A percentile compares a stretch with the other conserved stretches of the same genome.
These are phyloP conservation scores for Claviceps humidiphila DNA, from an alignment of 2,329 filamentous ascomycete genomes.

Conservation along the genomic window DNA sequence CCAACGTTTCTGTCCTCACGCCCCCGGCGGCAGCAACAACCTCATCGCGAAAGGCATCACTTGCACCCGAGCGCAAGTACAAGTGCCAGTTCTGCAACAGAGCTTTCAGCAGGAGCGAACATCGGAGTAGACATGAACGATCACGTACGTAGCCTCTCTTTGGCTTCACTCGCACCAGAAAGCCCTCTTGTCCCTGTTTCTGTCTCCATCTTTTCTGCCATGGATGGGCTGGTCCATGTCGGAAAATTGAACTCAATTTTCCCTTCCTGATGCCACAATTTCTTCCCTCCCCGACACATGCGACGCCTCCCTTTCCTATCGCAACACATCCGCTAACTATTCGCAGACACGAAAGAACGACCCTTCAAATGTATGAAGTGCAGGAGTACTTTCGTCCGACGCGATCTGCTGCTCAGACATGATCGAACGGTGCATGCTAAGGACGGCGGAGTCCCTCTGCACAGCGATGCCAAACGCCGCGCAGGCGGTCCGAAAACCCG, in stretches of 20 bases:
- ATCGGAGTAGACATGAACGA: conserved; percentile 90
- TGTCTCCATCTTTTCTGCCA: background rate
- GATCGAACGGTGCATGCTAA: conserved; percentile 98
- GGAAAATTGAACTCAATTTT: background rate
- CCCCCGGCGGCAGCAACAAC: conserved; percentile 55
- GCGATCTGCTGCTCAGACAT: conserved; percentile 89
- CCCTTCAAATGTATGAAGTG: conserved; percentile 99
- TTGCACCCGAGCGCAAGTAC: conserved; percentile 92
- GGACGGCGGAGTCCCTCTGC: conserved; percentile 85
- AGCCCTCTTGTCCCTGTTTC: background rate
- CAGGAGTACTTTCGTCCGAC: conserved; percentile 93
- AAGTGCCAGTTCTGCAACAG: conserved; percentile 98
- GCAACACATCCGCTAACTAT: conserved; percentile 1
- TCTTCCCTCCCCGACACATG: conserved; percentile 4
- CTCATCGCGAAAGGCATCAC: conserved; percentile 60
- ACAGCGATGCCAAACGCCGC: conserved; percentile 86
- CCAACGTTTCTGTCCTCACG: conserved; percentile 51
- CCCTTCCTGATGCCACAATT: background rate
- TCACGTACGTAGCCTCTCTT: conserved; percentile 62
- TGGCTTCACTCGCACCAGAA: background rate
- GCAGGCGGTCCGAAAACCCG: conserved; percentile 55
- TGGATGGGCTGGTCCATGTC: background rate
- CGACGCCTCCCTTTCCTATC: conserved; percentile 3
- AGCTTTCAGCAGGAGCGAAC: conserved; percentile 94
- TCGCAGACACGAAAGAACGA: conserved; percentile 87